phyloP scores from a whole-genome alignment of 305 asterid species.

The Rubia balearica region DNA sequence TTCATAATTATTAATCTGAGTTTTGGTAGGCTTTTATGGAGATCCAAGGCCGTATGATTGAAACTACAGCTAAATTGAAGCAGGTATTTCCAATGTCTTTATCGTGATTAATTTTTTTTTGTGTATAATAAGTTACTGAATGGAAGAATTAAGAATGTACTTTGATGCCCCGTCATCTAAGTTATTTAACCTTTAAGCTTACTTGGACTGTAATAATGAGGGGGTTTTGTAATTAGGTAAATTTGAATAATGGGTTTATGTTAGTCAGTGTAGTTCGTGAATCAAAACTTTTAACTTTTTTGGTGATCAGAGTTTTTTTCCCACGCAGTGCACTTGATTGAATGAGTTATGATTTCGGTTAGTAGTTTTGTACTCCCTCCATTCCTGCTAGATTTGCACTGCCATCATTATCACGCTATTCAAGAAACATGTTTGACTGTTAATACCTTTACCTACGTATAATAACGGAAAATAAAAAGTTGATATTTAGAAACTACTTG shows the following conservation, averaged over 20 bases:
- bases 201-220: background rate
- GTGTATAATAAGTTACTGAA: background rate
- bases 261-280: background rate
- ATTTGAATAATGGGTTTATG: background rate
- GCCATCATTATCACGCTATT: too few relatives aligned
- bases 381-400: too few relatives aligned
- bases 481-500: too few relatives aligned
- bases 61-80: constrained; percentile 20
- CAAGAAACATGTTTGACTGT: too few relatives aligned
- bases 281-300: too few relatives aligned
- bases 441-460: too few relatives aligned
- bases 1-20: background rate
- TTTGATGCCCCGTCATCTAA: background rate
- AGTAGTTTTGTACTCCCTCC: background rate
- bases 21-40: constrained; percentile 21
- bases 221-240: background rate
- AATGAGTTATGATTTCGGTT: too few relatives aligned
- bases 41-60: constrained; percentile 24
- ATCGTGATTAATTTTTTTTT: background rate
- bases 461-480: too few relatives aligned
- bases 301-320: background rate
- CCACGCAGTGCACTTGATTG: background rate
- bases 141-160: background rate
- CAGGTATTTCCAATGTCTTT: constrained; percentile 11
- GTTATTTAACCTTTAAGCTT: background rate